These are phyloP conservation scores for Sporothrix sp. DNA, from an alignment of 2,329 filamentous ascomycete species.

Conservation along the genomic window DNA sequence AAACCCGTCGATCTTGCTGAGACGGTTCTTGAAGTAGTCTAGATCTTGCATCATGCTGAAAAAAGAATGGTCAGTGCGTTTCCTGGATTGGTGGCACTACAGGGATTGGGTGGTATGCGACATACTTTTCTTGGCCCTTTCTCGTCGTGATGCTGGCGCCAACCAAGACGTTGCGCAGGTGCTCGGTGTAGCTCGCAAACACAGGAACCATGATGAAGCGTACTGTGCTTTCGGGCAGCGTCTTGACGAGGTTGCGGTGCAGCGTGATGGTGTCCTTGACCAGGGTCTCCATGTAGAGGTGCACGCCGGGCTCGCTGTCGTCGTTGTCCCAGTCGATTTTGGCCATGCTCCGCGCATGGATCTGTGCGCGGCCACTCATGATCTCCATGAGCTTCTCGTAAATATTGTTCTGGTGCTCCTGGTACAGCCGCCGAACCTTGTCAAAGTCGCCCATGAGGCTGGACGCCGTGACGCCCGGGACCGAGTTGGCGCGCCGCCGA, in stretches of 20 bases:
- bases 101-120: constrained; percentile 11
- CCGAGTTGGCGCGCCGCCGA: constrained; percentile 57
- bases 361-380: constrained; percentile 66
- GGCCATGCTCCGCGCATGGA: constrained; percentile 66
- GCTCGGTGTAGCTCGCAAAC: constrained; percentile 70
- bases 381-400: constrained; percentile 91
- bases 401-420: constrained; percentile 84
- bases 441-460: constrained; percentile 74
- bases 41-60: constrained; percentile 66
- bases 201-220: constrained; percentile 79
- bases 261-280: constrained; percentile 78
- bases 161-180: constrained; percentile 62
- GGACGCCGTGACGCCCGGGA: constrained; percentile 32
- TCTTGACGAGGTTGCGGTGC: constrained; percentile 72
- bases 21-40: constrained; percentile 58
- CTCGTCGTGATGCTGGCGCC: constrained; percentile 56
- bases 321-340: constrained; percentile 62
- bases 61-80: too few relatives aligned
- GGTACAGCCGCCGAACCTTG: constrained; percentile 69
- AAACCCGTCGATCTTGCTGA: constrained; percentile 72
- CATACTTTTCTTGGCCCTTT: constrained; percentile 62
- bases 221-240: constrained; percentile 67
- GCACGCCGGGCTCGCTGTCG: constrained; percentile 31
- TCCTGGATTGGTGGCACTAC: background rate
- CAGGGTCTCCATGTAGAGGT: constrained; percentile 75